Evolutionary conservation across 2,329 filamentous ascomycete species (phyloP).

Genomic region (Apiospora koreana): DNA sequence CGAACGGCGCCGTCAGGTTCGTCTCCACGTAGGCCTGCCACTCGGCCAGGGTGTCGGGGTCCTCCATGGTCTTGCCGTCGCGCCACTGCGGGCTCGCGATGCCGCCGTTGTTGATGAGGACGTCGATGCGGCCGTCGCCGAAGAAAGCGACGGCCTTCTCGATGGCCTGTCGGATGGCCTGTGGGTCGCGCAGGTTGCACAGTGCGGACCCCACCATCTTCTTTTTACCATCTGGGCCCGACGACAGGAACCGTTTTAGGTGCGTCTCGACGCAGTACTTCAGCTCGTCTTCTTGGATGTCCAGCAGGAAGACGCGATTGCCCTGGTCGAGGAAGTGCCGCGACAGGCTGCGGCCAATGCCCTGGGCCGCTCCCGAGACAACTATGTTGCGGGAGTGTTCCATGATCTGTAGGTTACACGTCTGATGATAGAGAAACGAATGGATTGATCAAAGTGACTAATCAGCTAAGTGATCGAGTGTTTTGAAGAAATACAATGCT

Average conservation of each 20-base stretch:
- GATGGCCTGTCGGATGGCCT: constrained; percentile 36
- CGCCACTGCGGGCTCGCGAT: constrained; percentile 40
- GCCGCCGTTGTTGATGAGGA: constrained; percentile 41
- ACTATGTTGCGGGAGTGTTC: background rate
- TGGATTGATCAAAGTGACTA: too few relatives aligned
- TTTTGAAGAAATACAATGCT: background rate
- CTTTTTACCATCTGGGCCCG: too few relatives aligned
- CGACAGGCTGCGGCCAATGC: constrained; percentile 46
- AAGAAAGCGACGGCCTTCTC: constrained; percentile 37
- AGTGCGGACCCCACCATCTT: constrained; percentile 35
- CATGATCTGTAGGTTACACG: background rate
- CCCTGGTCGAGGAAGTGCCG: constrained; percentile 42
- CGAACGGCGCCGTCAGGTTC: constrained; percentile 48
- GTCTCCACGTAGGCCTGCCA: constrained; percentile 48
- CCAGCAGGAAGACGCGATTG: constrained; percentile 46
- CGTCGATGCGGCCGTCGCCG: constrained; percentile 38
- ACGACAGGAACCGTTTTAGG: constrained; percentile 26
- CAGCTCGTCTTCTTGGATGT: constrained; percentile 42
- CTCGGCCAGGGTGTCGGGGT: constrained; percentile 40
- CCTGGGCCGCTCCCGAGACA: constrained; percentile 39
- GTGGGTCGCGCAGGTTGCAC: constrained; percentile 42
- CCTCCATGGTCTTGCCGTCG: constrained; percentile 47
- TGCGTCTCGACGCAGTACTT: constrained; percentile 34
- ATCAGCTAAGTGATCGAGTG: background rate
- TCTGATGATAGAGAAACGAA: background rate